These are phyloP conservation scores for Neurospora sp. DNA, from an alignment of 495 filamentous ascomycete species.

Conservation along the genomic window DNA sequence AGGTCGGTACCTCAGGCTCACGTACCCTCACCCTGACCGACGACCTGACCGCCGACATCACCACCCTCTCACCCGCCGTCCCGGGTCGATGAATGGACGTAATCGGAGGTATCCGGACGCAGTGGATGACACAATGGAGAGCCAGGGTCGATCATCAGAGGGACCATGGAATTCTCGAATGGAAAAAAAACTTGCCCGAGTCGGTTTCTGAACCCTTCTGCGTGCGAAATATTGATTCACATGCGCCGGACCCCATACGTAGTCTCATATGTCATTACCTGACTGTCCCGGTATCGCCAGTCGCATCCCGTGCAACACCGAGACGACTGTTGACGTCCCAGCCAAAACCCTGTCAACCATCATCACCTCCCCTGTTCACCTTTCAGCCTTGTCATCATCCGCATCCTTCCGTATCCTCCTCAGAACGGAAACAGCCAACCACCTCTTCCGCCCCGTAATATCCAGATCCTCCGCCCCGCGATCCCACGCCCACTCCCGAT, in stretches of 20 bases:
- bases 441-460: slow-evolving; percentile 49
- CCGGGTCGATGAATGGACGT: neutral
- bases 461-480: slow-evolving; percentile 52
- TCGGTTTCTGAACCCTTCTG: neutral
- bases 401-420: slow-evolving; percentile 7
- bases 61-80: neutral
- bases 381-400: neutral
- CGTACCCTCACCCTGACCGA: neutral
- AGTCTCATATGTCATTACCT: neutral
- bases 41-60: neutral
- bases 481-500: slow-evolving; percentile 57
- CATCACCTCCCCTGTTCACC: neutral
- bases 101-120: neutral
- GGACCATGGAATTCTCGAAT: neutral
- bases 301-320: neutral
- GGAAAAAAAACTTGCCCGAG: neutral
- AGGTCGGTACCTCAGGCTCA: neutral
- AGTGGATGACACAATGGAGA: neutral
- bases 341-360: neutral
- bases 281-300: neutral
- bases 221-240: neutral
- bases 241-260: neutral
- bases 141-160: neutral
- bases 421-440: slow-evolving; percentile 66
- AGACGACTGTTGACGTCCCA: neutral